A percentile compares a stretch with the other conserved stretches of the same genome.
Evolutionary conservation across 768 basidiomycete species (phyloP).

Genomic region (Amanita subjunquillea): DNA sequence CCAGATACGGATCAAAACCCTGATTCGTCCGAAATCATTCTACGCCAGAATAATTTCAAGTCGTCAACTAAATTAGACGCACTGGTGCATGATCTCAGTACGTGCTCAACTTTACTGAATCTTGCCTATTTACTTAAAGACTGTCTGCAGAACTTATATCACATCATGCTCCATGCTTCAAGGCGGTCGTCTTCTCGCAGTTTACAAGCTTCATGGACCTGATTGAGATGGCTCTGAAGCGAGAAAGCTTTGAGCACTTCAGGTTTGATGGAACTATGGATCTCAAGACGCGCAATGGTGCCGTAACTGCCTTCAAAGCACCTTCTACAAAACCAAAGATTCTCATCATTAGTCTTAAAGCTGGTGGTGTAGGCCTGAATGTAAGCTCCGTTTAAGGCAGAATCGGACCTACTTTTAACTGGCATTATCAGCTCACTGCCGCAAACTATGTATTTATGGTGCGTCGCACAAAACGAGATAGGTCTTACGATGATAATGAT

Average conservation of each 20-base stretch:
- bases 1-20: conserved; percentile 15
- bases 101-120: not conserved
- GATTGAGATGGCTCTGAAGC: conserved; percentile 59
- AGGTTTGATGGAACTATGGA: conserved; percentile 94
- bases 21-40: conserved; percentile 34
- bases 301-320: conserved; percentile 69
- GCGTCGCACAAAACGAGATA: conserved; percentile 8
- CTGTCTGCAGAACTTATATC: conserved; percentile 39
- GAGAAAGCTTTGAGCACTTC: conserved; percentile 58
- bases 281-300: conserved; percentile 66
- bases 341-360: conserved; percentile 72
- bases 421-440: conserved; percentile 45
- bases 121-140: not conserved
- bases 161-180: conserved; percentile 66
- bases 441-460: conserved; percentile 89
- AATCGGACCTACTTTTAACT: not conserved
- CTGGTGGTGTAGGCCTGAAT: conserved; percentile 88
- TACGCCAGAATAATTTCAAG: conserved; percentile 76
- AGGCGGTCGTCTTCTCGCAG: conserved; percentile 85
- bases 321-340: conserved; percentile 65
- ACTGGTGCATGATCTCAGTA: conserved; percentile 63
- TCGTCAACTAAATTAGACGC: conserved; percentile 91
- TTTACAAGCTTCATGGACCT: conserved; percentile 84
- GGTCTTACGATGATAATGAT: not conserved
- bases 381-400: conserved; percentile 25